Conservation (phyloP, 352 stramenopile species). For the Pythium pyrilobum region DNA sequence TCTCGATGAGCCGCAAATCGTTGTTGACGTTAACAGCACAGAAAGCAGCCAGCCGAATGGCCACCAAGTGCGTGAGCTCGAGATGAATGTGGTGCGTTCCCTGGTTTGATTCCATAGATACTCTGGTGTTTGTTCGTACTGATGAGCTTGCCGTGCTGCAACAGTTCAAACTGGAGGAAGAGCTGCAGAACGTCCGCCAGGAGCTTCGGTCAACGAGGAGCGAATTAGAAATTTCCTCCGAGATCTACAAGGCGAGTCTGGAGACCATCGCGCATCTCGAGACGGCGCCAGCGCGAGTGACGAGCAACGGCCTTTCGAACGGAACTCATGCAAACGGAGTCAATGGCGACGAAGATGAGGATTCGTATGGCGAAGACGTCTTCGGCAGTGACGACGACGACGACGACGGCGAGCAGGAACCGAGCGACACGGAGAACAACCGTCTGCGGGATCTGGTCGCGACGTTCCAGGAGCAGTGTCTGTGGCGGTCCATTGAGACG, state of each 20-base stretch:
- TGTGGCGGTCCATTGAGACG: constrained; percentile 69
- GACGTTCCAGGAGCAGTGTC: constrained; percentile 69
- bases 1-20: too few species aligned
- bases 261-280: constrained; percentile 56
- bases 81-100: constrained; percentile 31
- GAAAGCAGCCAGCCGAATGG: neutral
- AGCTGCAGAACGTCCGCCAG: constrained; percentile 21
- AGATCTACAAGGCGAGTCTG: constrained; percentile 64
- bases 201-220: constrained; percentile 35
- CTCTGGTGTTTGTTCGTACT: neutral
- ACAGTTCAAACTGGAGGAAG: constrained; percentile 30
- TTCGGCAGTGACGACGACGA: neutral
- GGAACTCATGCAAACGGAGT: too few species aligned
- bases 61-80: constrained; percentile 24
- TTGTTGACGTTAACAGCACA: too few species aligned
- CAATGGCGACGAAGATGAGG: neutral
- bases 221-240: constrained; percentile 39
- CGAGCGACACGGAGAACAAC: constrained; percentile 18
- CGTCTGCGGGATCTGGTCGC: constrained; percentile 45
- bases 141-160: neutral
- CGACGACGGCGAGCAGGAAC: constrained; percentile 3
- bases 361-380: neutral
- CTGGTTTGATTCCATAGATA: neutral
- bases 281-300: neutral
- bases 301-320: neutral